A percentile compares a stretch with the other conserved stretches of the same genome.
Conservation (phyloP, 2,329 filamentous ascomycete species). For the Talaromyces sp. region DNA sequence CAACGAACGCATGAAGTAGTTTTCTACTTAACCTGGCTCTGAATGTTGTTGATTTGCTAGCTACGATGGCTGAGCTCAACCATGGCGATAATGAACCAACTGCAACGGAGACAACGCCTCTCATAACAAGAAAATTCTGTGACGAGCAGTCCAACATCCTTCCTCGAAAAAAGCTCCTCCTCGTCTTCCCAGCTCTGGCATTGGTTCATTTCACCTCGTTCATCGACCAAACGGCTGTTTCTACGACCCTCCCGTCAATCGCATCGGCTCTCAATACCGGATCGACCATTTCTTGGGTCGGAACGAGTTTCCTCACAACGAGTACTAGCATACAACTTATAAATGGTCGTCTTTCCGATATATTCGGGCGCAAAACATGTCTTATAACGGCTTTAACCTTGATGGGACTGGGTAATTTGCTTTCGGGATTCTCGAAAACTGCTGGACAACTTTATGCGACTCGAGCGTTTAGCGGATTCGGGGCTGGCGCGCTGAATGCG, state of each 20-base stretch:
- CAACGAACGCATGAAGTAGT: too few species aligned
- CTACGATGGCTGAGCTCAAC: too few species aligned
- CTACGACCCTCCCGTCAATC: constrained; percentile 7
- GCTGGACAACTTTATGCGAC: constrained; percentile 55
- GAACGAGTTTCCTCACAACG: constrained; percentile 28
- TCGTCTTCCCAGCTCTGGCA: constrained; percentile 14
- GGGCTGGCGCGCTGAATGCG: constrained; percentile 54
- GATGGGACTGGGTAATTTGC: constrained; percentile 52
- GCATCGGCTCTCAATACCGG: neutral
- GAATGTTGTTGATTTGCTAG: too few species aligned
- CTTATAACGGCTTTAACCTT: constrained; percentile 49
- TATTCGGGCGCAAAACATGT: constrained; percentile 55
- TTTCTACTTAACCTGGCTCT: too few species aligned
- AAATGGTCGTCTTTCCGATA: constrained; percentile 56
- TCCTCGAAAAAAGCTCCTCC: neutral
- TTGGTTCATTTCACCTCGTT: constrained; percentile 11
- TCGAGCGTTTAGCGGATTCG: constrained; percentile 54
- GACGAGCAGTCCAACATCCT: constrained; percentile 5
- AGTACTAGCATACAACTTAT: constrained; percentile 54
- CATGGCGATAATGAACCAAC: too few species aligned
- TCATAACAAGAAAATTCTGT: neutral
- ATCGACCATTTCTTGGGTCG: constrained; percentile 20
- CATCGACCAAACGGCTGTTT: constrained; percentile 12
- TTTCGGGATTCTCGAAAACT: constrained; percentile 52
- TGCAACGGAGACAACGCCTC: too few species aligned